A percentile compares a stretch with the other conserved stretches of the same genome.
These are phyloP conservation scores for Gossypioides kirkii DNA, from an alignment of 345 rosid species.

Conservation along the genomic window DNA sequence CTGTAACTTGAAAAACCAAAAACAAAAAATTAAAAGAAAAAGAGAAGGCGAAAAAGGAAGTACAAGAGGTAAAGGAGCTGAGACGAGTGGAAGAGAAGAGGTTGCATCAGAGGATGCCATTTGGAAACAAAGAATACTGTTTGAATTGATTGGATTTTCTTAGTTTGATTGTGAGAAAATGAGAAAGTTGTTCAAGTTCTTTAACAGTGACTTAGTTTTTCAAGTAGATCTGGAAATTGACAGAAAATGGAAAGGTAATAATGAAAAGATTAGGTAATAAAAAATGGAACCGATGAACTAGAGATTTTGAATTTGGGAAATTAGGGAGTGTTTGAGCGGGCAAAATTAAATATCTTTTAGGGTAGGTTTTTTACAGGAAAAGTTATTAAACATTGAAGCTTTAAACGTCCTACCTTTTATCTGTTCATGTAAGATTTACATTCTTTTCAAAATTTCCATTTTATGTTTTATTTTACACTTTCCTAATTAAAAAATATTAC, in stretches of 20 bases:
- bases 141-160: not conserved
- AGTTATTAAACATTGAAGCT: not conserved
- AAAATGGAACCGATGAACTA: not conserved
- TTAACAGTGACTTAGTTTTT: not conserved
- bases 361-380: not conserved
- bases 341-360: not conserved
- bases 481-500: too few relatives aligned
- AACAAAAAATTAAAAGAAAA: too few relatives aligned
- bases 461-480: too few relatives aligned
- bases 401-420: not conserved
- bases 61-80: slow-evolving; percentile 46
- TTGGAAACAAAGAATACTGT: not conserved
- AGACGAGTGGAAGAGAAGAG: slow-evolving; percentile 27
- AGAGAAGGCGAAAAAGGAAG: slow-evolving; percentile 8
- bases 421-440: not conserved
- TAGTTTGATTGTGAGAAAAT: not conserved
- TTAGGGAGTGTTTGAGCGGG: slow-evolving; percentile 9
- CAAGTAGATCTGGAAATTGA: slow-evolving; percentile 1
- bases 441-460: not conserved
- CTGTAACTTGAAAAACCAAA: not conserved
- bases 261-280: not conserved
- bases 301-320: not conserved
- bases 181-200: not conserved
- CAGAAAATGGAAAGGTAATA: not conserved
- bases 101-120: slow-evolving; percentile 64